Evolutionary conservation across 148 eudicot genomes (phyloP).

Genomic region (Camellia sinensis): DNA sequence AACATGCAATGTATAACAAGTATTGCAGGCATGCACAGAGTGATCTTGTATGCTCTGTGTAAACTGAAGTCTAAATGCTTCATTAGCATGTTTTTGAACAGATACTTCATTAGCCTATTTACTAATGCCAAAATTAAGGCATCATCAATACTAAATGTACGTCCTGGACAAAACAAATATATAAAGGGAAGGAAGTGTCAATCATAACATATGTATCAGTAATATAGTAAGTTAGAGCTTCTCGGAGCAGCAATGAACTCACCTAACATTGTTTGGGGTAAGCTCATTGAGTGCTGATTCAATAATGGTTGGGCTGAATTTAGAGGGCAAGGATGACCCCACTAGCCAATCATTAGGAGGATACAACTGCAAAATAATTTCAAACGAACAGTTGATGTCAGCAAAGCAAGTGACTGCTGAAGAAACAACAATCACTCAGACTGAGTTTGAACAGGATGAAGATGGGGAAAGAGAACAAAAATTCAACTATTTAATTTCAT

Average conservation of each 20-base stretch:
- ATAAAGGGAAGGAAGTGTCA: too few species aligned
- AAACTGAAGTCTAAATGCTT: background rate
- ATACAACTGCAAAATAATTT: conserved; percentile 55
- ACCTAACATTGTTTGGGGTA: conserved; percentile 74
- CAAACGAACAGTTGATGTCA: background rate
- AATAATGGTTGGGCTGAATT: conserved; percentile 57
- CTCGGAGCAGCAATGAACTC: conserved; percentile 9
- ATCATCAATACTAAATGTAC: background rate
- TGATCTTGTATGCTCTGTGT: background rate
- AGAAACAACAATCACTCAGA: too few species aligned
- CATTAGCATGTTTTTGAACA: too few species aligned
- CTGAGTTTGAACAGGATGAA: too few species aligned
- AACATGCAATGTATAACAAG: background rate
- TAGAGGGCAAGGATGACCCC: conserved; percentile 80
- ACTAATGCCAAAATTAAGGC: background rate
- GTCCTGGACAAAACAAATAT: background rate
- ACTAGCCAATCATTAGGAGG: conserved; percentile 87
- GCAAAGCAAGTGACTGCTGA: too few species aligned
- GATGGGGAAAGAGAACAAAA: too few species aligned
- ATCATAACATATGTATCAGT: too few species aligned
- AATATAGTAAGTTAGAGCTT: too few species aligned
- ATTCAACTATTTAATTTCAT: too few species aligned
- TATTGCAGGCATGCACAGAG: background rate
- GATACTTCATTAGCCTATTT: background rate
- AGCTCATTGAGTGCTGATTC: conserved; percentile 66